Evolutionary conservation across 768 basidiomycete species (phyloP).

Genomic region (Phylloporus sp.): DNA sequence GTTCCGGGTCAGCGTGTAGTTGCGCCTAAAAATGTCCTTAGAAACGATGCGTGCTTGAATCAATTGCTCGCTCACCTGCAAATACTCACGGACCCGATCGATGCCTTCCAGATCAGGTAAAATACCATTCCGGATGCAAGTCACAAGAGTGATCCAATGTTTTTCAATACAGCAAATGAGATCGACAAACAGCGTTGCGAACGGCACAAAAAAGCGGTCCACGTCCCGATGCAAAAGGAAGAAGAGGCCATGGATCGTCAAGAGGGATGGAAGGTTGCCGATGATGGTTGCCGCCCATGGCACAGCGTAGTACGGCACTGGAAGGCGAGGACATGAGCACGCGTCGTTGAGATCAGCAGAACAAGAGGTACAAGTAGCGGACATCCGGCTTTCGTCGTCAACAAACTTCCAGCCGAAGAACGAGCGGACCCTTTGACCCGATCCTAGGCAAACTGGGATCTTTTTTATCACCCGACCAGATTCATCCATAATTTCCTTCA

Average conservation of each 20-base stretch:
- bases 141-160: slow-evolving; percentile 15
- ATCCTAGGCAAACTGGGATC: neutral
- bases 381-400: neutral
- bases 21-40: slow-evolving; percentile 2
- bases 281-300: slow-evolving; percentile 18
- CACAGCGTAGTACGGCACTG: slow-evolving; percentile 10
- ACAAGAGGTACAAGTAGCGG: neutral
- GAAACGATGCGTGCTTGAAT: neutral
- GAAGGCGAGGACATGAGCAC: neutral
- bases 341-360: neutral
- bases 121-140: slow-evolving; percentile 10
- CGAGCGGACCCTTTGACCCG: neutral
- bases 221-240: slow-evolving; percentile 3
- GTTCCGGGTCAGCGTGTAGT: slow-evolving; percentile 8
- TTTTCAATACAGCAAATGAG: slow-evolving; percentile 17
- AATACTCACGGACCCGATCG: slow-evolving; percentile 7
- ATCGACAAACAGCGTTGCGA: slow-evolving; percentile 9
- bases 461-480: neutral
- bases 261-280: slow-evolving; percentile 10
- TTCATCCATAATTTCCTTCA: neutral
- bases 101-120: slow-evolving; percentile 15
- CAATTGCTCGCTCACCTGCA: slow-evolving; percentile 4
- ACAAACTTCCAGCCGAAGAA: neutral
- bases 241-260: slow-evolving; percentile 19
- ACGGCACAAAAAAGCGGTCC: neutral